phyloP scores from a whole-genome alignment of 2,329 filamentous ascomycete genomes.

The Aspergillus pseudoviridinutans region DNA sequence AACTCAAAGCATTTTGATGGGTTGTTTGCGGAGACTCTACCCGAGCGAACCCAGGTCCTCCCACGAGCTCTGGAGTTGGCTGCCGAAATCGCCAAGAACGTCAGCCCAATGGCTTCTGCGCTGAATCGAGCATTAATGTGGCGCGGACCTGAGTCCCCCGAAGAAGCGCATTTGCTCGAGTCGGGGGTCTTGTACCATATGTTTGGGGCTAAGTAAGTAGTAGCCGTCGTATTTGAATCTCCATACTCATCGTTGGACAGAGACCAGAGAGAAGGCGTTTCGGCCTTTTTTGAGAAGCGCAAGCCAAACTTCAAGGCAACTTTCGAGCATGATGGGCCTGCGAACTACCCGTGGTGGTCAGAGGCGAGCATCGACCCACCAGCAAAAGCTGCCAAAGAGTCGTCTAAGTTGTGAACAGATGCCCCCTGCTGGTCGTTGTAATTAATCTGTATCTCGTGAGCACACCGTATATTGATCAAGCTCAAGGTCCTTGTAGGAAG shows the following conservation, averaged over 20 bases:
- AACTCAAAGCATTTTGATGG: constrained; percentile 47
- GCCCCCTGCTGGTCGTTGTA: background rate
- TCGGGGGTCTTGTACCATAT: constrained; percentile 38
- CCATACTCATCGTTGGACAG: constrained; percentile 27
- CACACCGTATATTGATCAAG: background rate
- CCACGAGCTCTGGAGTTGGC: constrained; percentile 63
- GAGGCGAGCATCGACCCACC: constrained; percentile 45
- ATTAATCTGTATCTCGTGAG: background rate
- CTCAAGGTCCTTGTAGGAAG: background rate
- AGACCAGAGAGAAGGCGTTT: constrained; percentile 65
- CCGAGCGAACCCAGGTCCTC: constrained; percentile 57
- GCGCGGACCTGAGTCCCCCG: constrained; percentile 50
- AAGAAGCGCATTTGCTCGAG: constrained; percentile 68
- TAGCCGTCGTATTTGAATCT: background rate
- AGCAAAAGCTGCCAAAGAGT: constrained; percentile 15
- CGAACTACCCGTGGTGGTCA: constrained; percentile 66
- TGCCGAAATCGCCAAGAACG: constrained; percentile 62
- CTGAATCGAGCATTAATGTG: constrained; percentile 72
- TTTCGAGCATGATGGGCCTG: constrained; percentile 57
- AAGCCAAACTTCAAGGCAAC: constrained; percentile 58
- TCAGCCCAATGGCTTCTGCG: constrained; percentile 59
- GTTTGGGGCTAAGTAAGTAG: constrained; percentile 31
- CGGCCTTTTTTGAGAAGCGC: constrained; percentile 67
- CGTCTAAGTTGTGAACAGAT: constrained; percentile 20
- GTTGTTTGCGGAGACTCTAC: constrained; percentile 64